These are phyloP conservation scores for Kluyveromyces sp. DNA, from an alignment of 1,139 yeast species.

Conservation along the genomic window DNA sequence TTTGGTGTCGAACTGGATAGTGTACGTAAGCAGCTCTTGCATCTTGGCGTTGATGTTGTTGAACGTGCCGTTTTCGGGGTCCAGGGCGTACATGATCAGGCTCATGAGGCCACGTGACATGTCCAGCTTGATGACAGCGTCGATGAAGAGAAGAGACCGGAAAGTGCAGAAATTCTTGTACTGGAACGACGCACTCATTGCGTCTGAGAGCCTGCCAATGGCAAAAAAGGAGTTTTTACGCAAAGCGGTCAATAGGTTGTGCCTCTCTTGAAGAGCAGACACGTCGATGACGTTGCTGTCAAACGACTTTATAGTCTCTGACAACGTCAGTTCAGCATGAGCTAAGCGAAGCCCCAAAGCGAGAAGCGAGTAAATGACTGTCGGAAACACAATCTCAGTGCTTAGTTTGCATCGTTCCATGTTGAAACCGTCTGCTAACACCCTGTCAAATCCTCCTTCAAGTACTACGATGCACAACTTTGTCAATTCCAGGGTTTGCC, in stretches of 20 bases:
- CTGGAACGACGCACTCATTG: conserved; percentile 6
- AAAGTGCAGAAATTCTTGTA: conserved; percentile 7
- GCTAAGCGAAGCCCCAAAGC: conserved; percentile 1
- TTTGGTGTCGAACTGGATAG: not conserved
- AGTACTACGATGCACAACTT: conserved; percentile 3
- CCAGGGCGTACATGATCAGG: conserved; percentile 1
- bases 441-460: conserved; percentile 2
- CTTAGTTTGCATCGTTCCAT: conserved; percentile 1
- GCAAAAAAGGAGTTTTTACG: conserved; percentile 1
- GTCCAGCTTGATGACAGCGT: conserved; percentile 6
- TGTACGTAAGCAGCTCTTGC: conserved; percentile 4
- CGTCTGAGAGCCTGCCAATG: conserved; percentile 2
- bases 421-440: conserved; percentile 3
- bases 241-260: not conserved
- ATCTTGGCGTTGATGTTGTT: not conserved
- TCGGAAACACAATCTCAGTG: conserved; percentile 5
- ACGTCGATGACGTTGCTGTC: not conserved
- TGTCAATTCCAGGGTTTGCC: conserved; percentile 4
- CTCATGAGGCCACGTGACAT: conserved; percentile 2
- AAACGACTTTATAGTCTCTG: not conserved
- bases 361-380: conserved; percentile 3
- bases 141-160: conserved; percentile 5
- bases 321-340: conserved; percentile 4
- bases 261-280: not conserved
- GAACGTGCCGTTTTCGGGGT: not conserved